Percentiles rank a stretch among this genome's conserved stretches.
phyloP scores from a whole-genome alignment of 2,329 filamentous ascomycete species.

The Colletotrichum sp. region DNA sequence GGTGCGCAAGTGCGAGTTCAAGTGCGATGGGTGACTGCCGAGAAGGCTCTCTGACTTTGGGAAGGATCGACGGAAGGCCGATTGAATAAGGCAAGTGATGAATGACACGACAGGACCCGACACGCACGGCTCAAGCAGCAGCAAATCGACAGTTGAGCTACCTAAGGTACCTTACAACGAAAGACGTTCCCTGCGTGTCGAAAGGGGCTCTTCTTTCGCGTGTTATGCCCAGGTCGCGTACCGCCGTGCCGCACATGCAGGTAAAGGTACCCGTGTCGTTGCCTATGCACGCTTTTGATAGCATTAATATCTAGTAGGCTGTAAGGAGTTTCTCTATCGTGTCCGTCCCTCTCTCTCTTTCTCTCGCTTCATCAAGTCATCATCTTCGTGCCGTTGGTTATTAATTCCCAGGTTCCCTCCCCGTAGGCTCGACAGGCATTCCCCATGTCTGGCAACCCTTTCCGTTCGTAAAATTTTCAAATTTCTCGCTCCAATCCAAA shows the following conservation, averaged over 20 bases:
- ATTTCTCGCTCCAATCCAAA: neutral
- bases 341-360: neutral
- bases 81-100: neutral
- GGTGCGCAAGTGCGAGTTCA: neutral
- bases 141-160: neutral
- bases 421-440: slow-evolving; percentile 7
- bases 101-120: neutral
- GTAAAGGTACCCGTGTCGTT: neutral
- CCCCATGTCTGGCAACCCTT: slow-evolving; percentile 14
- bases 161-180: neutral
- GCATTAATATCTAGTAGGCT: neutral
- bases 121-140: neutral
- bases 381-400: neutral
- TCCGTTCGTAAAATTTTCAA: slow-evolving; percentile 16
- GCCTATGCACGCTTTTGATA: neutral
- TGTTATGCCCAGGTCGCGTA: neutral
- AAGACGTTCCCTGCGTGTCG: neutral
- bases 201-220: neutral
- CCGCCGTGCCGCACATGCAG: neutral
- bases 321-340: neutral
- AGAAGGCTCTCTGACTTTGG: neutral
- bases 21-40: neutral
- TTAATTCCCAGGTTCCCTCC: neutral
- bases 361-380: slow-evolving; percentile 7
- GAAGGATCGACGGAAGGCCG: slow-evolving; percentile 1